Conservation (phyloP, 2,329 filamentous ascomycete genomes). For the Calonectria henricotiae region DNA sequence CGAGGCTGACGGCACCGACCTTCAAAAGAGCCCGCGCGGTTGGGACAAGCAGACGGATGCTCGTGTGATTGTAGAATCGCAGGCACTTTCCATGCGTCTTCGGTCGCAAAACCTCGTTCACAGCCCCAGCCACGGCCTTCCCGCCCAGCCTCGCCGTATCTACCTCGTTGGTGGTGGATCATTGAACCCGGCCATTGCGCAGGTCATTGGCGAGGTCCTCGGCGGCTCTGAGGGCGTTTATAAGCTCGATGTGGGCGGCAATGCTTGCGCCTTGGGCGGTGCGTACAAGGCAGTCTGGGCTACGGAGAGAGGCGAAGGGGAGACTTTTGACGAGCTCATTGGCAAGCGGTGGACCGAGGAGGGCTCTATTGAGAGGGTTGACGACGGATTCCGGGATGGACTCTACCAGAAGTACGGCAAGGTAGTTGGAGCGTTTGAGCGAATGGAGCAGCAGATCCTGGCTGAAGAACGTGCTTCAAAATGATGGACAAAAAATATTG, state of each 20-base stretch:
- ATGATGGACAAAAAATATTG: constrained; percentile 27
- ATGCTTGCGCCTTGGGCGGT: constrained; percentile 93
- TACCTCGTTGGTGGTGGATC: constrained; percentile 96
- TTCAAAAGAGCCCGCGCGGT: constrained; percentile 57
- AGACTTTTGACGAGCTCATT: constrained; percentile 92
- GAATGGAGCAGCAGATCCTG: constrained; percentile 81
- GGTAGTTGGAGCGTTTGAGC: constrained; percentile 83
- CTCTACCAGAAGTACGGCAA: constrained; percentile 85
- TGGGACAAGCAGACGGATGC: constrained; percentile 80
- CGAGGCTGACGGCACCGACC: constrained; percentile 69
- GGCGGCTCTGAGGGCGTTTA: constrained; percentile 93
- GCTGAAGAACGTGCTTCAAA: constrained; percentile 52
- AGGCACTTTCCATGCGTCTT: constrained; percentile 91
- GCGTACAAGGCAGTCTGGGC: constrained; percentile 98
- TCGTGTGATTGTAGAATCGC: constrained; percentile 92
- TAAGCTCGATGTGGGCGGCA: constrained; percentile 93
- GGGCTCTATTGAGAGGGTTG: constrained; percentile 86
- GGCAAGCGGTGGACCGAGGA: constrained; percentile 89
- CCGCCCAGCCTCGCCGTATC: constrained; percentile 88
- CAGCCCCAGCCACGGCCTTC: constrained; percentile 70
- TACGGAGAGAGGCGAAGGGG: constrained; percentile 76
- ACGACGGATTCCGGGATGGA: constrained; percentile 83
- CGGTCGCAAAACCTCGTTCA: constrained; percentile 85
- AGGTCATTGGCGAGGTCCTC: constrained; percentile 88
- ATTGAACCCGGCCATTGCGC: constrained; percentile 89